phyloP scores from a whole-genome alignment of 23 red algal genomes.

The Agarophyton chilense region DNA sequence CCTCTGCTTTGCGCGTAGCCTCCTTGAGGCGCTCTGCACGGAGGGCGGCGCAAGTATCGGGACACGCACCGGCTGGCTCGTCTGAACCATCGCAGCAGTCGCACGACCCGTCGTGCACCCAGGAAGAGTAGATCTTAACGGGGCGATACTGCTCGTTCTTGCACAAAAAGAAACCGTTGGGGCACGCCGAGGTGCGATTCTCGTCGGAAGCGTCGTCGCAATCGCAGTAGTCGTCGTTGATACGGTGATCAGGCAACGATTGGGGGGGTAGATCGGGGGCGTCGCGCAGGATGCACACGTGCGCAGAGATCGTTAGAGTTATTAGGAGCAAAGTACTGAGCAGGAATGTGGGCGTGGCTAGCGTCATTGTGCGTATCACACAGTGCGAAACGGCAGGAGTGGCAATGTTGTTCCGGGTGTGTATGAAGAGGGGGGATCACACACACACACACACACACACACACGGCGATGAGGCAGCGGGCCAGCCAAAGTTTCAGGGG shows the following conservation, averaged over 20 bases:
- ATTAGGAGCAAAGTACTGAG: neutral
- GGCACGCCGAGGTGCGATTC: conserved; percentile 83
- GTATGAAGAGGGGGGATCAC: too few relatives aligned
- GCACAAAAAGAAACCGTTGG: conserved; percentile 47
- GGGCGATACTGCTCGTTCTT: conserved; percentile 16
- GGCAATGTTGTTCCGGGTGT: too few relatives aligned
- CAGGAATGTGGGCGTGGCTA: neutral
- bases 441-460: neutral
- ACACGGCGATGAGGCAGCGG: neutral
- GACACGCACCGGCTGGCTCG: conserved; percentile 67
- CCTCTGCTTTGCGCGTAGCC: conserved; percentile 39
- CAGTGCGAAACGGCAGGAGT: too few relatives aligned
- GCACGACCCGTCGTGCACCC: conserved; percentile 85
- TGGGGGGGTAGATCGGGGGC: neutral
- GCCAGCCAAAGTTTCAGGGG: neutral
- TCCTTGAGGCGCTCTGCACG: conserved; percentile 3
- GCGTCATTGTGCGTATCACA: neutral
- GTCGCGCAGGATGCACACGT: conserved; percentile 35
- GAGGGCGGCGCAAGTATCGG: conserved; percentile 49
- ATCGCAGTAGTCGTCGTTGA: conserved; percentile 99
- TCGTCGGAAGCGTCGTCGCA: conserved; percentile 91
- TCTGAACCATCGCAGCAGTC: conserved; percentile 99
- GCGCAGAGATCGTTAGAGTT: neutral
- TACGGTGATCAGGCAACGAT: neutral
- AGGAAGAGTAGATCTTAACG: conserved; percentile 45